These are phyloP conservation scores for Dionaea muscipula DNA, from an alignment of 179 eudicot genomes.

Conservation along the genomic window DNA sequence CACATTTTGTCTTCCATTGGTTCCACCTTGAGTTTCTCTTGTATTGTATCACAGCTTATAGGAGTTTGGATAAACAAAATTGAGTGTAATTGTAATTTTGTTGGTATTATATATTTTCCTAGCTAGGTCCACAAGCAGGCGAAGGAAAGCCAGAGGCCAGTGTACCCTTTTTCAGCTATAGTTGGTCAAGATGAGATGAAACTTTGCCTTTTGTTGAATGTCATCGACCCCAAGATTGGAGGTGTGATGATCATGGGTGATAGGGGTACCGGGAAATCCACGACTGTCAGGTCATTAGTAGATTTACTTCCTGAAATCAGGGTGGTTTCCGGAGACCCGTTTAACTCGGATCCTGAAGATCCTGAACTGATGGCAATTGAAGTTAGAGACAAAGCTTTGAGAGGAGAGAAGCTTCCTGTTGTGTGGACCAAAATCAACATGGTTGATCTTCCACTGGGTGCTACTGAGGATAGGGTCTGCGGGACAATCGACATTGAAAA, in stretches of 20 bases:
- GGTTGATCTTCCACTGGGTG: conserved; percentile 93
- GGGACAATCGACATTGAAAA: conserved; percentile 93
- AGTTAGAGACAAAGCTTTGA: conserved; percentile 53
- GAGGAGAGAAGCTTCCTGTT: conserved; percentile 56
- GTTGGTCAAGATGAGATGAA: conserved; percentile 99
- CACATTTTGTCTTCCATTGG: too few species aligned
- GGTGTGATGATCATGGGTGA: conserved; percentile 99
- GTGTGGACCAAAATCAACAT: conserved; percentile 63
- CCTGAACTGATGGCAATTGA: conserved; percentile 81
- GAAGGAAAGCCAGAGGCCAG: conserved; percentile 76
- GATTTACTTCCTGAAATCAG: conserved; percentile 83
- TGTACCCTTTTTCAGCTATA: conserved; percentile 83
- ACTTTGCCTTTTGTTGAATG: conserved; percentile 74
- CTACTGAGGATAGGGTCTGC: conserved; percentile 89
- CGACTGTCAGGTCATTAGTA: conserved; percentile 70
- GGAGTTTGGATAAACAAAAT: neutral
- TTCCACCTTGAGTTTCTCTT: too few species aligned
- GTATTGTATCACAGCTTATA: too few species aligned
- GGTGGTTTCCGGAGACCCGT: conserved; percentile 75
- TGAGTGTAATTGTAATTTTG: neutral
- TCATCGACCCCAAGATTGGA: conserved; percentile 92
- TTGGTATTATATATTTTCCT: neutral
- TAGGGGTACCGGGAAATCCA: conserved; percentile 89
- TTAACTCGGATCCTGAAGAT: conserved; percentile 87
- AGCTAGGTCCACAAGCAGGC: conserved; percentile 61